These are phyloP conservation scores for Phytophthora hybrid DNA, from an alignment of 352 stramenopile genomes.

Conservation along the genomic window DNA sequence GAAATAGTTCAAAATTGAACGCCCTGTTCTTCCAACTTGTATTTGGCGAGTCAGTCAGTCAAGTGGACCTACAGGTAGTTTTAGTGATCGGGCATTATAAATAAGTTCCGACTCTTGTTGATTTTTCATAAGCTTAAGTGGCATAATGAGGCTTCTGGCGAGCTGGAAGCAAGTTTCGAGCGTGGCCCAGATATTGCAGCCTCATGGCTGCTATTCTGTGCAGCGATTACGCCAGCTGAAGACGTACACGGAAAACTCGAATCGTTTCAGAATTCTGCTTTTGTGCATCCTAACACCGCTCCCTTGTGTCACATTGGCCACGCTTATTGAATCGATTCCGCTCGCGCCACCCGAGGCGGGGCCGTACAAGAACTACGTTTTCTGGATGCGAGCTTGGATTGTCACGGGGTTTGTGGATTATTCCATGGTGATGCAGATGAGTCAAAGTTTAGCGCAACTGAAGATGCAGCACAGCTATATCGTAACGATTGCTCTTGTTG, in stretches of 20 bases:
- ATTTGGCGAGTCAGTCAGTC: too few relatives aligned
- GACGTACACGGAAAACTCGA: neutral
- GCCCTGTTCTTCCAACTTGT: too few relatives aligned
- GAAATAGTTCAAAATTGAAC: too few relatives aligned
- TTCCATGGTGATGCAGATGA: conserved; percentile 10
- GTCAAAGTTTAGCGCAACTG: neutral
- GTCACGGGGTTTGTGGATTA: conserved; percentile 1
- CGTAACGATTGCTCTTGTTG: neutral
- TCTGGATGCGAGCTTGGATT: conserved; percentile 1
- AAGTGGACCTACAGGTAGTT: too few relatives aligned
- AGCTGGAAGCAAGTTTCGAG: neutral
- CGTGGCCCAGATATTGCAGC: neutral
- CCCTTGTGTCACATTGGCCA: neutral
- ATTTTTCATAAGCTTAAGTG: too few relatives aligned
- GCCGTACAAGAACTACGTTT: conserved; percentile 3
- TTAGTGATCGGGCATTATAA: neutral
- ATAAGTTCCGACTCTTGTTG: neutral
- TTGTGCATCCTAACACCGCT: neutral
- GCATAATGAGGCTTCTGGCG: neutral
- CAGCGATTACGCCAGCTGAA: neutral
- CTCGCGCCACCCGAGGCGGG: neutral
- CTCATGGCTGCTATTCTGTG: neutral
- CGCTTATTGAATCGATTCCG: neutral
- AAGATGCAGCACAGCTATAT: conserved; percentile 7
- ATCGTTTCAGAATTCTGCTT: neutral